Conservation (phyloP, 1,139 yeast species). For the Debaryomycetaceae sp. region DNA sequence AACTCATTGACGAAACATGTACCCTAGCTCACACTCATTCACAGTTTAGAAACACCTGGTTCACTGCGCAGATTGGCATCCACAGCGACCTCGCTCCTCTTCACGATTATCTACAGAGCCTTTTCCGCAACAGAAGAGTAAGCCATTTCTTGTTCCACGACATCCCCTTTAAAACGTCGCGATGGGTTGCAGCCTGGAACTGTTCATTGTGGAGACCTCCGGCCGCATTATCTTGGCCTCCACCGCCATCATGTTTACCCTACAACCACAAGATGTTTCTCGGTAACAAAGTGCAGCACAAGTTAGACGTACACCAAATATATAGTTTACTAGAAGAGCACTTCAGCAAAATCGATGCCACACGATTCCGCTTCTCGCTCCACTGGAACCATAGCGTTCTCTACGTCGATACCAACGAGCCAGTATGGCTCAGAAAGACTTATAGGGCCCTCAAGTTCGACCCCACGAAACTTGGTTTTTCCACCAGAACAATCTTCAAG, state of each 20-base stretch:
- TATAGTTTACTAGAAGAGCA: neutral
- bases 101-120: conserved; percentile 5
- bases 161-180: conserved; percentile 12
- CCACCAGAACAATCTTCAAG: neutral
- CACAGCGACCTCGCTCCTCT: conserved; percentile 9
- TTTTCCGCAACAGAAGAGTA: conserved; percentile 3
- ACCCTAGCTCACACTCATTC: conserved; percentile 4
- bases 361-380: neutral
- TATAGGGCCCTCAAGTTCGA: conserved; percentile 4
- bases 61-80: conserved; percentile 18
- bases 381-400: neutral
- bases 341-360: neutral
- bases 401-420: conserved; percentile 4
- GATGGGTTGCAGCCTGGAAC: conserved; percentile 21
- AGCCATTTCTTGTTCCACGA: conserved; percentile 4
- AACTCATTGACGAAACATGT: conserved; percentile 12
- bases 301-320: neutral
- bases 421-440: conserved; percentile 7
- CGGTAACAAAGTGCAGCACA: neutral
- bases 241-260: neutral
- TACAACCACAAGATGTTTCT: neutral
- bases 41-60: conserved; percentile 14
- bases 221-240: neutral
- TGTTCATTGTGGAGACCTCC: conserved; percentile 2
- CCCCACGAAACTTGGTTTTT: neutral